A percentile compares a stretch with the other conserved stretches of the same genome.
These are phyloP conservation scores for Exobasidium rhododendri DNA, from an alignment of 1,284 basidiomycete genomes.

Conservation along the genomic window DNA sequence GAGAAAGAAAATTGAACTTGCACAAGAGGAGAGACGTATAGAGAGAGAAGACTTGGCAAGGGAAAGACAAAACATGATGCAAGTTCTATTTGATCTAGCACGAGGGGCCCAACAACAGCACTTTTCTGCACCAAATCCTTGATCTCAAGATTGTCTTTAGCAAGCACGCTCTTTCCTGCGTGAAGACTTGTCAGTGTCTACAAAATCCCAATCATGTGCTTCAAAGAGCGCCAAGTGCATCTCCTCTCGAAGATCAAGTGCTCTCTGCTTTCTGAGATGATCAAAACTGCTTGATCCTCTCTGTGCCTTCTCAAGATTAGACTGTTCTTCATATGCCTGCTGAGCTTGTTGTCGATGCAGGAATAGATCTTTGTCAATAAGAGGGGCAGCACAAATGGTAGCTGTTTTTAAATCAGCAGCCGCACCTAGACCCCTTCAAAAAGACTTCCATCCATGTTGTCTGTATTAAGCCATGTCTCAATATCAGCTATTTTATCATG, in stretches of 20 bases:
- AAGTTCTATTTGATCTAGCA: background rate
- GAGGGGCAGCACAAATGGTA: background rate
- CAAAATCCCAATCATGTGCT: background rate
- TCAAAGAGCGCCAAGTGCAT: background rate
- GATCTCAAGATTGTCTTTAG: background rate
- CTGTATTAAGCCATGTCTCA: background rate
- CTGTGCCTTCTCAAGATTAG: background rate
- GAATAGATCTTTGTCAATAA: background rate
- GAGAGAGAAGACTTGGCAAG: background rate
- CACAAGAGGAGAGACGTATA: background rate
- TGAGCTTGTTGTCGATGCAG: background rate
- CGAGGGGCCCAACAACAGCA: background rate
- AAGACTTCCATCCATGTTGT: background rate
- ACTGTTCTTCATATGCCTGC: background rate
- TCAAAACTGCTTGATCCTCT: background rate
- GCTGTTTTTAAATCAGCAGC: background rate
- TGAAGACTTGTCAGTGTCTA: background rate
- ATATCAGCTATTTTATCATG: background rate
- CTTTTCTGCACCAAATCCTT: background rate
- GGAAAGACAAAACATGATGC: background rate
- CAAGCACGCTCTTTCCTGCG: background rate
- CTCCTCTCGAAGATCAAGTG: background rate
- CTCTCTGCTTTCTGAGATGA: background rate
- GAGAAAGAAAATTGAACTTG: background rate
- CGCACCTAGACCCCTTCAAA: background rate